Evolutionary conservation across 148 eudicot species (phyloP).

Genomic region (Heliamphora exappendiculata): DNA sequence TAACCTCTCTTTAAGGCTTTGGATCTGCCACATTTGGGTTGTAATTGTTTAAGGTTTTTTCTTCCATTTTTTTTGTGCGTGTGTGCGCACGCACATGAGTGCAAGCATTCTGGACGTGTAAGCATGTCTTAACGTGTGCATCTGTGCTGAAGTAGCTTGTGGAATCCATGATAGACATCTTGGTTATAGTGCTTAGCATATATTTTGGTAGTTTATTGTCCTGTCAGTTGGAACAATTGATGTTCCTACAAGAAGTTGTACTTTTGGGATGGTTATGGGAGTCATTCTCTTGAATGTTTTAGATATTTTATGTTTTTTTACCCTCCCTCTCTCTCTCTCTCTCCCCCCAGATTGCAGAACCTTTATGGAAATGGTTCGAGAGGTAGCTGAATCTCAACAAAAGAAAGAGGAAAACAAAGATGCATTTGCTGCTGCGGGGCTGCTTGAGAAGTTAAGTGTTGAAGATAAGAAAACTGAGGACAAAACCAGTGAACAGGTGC

Average conservation of each 20-base stretch:
- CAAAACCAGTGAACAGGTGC: slow-evolving; percentile 25
- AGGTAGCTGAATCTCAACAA: slow-evolving; percentile 66
- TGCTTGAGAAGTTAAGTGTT: slow-evolving; percentile 62
- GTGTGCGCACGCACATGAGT: too few relatives aligned
- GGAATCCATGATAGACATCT: neutral
- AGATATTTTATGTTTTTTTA: neutral
- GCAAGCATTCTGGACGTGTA: too few relatives aligned
- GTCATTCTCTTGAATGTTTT: neutral
- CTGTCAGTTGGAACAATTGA: neutral
- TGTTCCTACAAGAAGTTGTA: neutral
- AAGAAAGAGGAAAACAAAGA: slow-evolving; percentile 53
- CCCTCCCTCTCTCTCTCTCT: neutral
- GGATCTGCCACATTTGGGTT: neutral
- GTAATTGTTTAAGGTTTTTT: too few relatives aligned
- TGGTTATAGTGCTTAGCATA: neutral
- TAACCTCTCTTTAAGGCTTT: neutral
- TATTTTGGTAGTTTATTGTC: neutral
- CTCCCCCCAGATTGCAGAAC: slow-evolving; percentile 53
- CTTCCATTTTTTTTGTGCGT: too few relatives aligned
- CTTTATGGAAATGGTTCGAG: slow-evolving; percentile 69
- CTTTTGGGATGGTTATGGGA: neutral
- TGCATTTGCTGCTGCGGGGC: slow-evolving; percentile 52
- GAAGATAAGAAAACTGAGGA: slow-evolving; percentile 40
- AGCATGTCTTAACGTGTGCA: neutral
- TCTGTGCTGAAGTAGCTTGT: neutral